Conservation (phyloP, 306 rosid genomes). For the Cucurbita moschata region DNA sequence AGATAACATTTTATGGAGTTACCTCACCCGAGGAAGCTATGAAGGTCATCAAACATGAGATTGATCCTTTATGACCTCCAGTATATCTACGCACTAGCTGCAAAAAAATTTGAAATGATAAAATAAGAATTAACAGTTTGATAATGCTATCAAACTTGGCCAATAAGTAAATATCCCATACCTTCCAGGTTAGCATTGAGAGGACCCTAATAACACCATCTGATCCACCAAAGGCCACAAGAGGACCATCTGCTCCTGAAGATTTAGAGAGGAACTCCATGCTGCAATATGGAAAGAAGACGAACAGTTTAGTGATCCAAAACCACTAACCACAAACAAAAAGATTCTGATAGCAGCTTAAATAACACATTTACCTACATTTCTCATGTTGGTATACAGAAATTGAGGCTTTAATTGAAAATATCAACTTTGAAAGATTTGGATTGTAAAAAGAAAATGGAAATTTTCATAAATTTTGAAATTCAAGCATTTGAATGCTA, state of each 20-base stretch:
- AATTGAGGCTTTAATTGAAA: neutral
- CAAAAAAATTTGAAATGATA: constrained; percentile 24
- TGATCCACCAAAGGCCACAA: constrained; percentile 96
- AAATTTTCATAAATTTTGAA: neutral
- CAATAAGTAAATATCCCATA: constrained; percentile 22
- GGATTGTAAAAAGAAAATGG: neutral
- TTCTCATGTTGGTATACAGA: neutral
- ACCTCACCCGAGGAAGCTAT: constrained; percentile 98
- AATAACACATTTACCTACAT: neutral
- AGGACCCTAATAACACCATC: constrained; percentile 97
- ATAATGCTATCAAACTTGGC: constrained; percentile 3
- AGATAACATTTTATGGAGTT: constrained; percentile 19
- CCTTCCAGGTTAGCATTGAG: constrained; percentile 99
- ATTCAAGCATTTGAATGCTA: neutral
- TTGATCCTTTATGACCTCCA: constrained; percentile 96
- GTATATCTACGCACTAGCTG: constrained; percentile 88
- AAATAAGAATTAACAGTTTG: constrained; percentile 6
- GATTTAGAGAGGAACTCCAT: constrained; percentile 96
- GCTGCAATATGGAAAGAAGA: constrained; percentile 37
- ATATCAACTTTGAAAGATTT: neutral
- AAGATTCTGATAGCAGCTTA: neutral
- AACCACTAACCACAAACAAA: neutral
- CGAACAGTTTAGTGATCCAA: neutral
- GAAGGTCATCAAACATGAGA: constrained; percentile 89
- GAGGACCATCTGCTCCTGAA: constrained; percentile 74